Evolutionary conservation across 225 moss, liverwort and hornwort species (phyloP).

Genomic region (Marchantia paleacea): DNA sequence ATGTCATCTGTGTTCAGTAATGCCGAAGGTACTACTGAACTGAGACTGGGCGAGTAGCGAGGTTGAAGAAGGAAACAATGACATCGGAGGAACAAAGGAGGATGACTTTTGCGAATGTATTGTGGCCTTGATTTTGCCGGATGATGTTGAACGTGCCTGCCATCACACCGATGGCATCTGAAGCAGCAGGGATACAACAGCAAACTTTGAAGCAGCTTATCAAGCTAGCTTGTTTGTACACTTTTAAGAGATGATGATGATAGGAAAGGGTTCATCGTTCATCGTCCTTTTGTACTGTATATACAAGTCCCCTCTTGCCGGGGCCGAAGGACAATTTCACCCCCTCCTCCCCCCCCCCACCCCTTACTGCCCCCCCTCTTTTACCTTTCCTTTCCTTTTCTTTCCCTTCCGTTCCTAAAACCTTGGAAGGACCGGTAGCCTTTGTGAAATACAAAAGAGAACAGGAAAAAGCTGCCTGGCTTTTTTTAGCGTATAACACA

Average conservation of each 20-base stretch:
- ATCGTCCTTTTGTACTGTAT: slow-evolving; percentile 14
- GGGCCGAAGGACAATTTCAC: background rate
- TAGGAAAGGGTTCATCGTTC: background rate
- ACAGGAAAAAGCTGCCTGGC: slow-evolving; percentile 1
- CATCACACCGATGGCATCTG: slow-evolving; percentile 13
- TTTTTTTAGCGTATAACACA: slow-evolving; percentile 2
- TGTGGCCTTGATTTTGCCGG: slow-evolving; percentile 28
- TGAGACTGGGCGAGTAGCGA: background rate
- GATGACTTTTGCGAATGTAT: slow-evolving; percentile 12
- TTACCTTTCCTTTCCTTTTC: background rate
- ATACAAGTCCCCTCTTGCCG: background rate
- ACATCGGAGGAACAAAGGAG: background rate
- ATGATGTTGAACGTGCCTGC: slow-evolving; percentile 16
- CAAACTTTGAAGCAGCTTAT: slow-evolving; percentile 7
- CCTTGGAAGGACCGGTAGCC: slow-evolving; percentile 20
- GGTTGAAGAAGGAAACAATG: slow-evolving; percentile 1
- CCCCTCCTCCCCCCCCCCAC: background rate
- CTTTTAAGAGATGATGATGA: slow-evolving; percentile 4
- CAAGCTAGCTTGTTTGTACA: slow-evolving; percentile 19
- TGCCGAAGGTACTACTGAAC: slow-evolving; percentile 37
- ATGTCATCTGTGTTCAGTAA: slow-evolving; percentile 24
- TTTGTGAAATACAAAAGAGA: slow-evolving; percentile 25
- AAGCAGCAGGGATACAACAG: slow-evolving; percentile 17
- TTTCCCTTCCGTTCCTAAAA: background rate
- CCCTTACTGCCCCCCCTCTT: no score